Conservation (phyloP, 2,329 filamentous ascomycete species). For the Pseudophaeomoniella oleicola region DNA sequence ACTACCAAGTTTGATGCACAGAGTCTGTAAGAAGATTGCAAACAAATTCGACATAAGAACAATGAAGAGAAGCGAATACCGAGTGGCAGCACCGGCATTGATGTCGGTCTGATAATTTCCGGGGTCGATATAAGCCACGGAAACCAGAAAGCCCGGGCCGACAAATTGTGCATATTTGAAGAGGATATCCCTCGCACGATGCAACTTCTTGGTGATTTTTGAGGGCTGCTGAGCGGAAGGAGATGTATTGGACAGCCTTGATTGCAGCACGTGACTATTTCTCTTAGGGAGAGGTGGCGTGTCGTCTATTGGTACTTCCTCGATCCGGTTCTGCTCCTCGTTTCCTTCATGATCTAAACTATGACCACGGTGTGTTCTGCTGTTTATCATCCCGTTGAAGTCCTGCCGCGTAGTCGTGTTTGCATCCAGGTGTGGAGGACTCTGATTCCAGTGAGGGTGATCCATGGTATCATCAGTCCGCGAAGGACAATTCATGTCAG, state of each 20-base stretch:
- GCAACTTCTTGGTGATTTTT: no score
- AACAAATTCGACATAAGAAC: constrained; percentile 33
- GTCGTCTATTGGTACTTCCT: no score
- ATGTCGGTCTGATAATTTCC: constrained; percentile 36
- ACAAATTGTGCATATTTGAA: constrained; percentile 28
- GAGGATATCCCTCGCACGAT: constrained; percentile 9
- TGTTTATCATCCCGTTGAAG: constrained; percentile 46
- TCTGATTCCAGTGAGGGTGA: constrained; percentile 46
- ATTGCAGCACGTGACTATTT: constrained; percentile 2
- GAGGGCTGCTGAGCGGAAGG: no score
- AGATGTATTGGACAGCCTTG: background rate
- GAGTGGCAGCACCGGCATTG: constrained; percentile 29
- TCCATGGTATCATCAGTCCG: constrained; percentile 40
- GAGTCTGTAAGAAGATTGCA: constrained; percentile 31
- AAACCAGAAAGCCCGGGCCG: constrained; percentile 32
- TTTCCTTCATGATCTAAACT: constrained; percentile 11
- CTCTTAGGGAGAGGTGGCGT: no score
- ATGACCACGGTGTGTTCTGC: constrained; percentile 32
- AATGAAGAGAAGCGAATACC: constrained; percentile 30
- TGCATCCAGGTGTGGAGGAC: constrained; percentile 39
- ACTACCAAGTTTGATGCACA: constrained; percentile 48
- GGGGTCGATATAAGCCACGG: constrained; percentile 34
- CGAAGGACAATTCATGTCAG: constrained; percentile 50
- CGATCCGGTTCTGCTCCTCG: no score
- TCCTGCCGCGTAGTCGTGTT: constrained; percentile 49